Evolutionary conservation across 2,329 filamentous ascomycete species (phyloP).

Genomic region (Apiospora kogelbergensis): DNA sequence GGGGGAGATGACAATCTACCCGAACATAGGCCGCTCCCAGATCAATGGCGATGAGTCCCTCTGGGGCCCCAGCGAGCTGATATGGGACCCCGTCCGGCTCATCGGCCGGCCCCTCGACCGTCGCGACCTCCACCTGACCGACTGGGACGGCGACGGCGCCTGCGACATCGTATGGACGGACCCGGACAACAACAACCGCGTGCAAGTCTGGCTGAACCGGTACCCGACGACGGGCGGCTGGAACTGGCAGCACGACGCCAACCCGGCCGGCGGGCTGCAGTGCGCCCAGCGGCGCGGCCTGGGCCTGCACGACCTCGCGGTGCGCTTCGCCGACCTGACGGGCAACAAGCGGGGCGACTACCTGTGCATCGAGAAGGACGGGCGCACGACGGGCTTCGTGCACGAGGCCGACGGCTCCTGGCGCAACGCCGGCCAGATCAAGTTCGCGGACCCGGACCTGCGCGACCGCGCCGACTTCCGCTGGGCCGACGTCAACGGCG

Average conservation of each 20-base stretch:
- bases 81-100: conserved; percentile 14
- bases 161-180: conserved; percentile 34
- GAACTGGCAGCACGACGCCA: conserved; percentile 13
- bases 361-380: conserved; percentile 32
- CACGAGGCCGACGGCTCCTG: conserved; percentile 20
- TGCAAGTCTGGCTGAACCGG: conserved; percentile 28
- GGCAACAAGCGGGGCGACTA: conserved; percentile 31
- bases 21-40: conserved; percentile 11
- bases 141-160: conserved; percentile 38
- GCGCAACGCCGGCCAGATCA: conserved; percentile 28
- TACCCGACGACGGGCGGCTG: conserved; percentile 14
- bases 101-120: conserved; percentile 18
- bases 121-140: conserved; percentile 32
- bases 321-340: conserved; percentile 33
- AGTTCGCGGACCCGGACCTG: conserved; percentile 24
- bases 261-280: conserved; percentile 3
- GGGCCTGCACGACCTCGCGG: conserved; percentile 27
- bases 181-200: conserved; percentile 21
- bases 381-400: conserved; percentile 24
- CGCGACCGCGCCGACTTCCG: conserved; percentile 36
- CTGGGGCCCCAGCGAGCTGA: conserved; percentile 17
- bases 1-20: conserved; percentile 18
- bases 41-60: conserved; percentile 12
- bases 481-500: conserved; percentile 39
- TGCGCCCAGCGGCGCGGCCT: conserved; percentile 27